Percentiles rank a stretch among this genome's conserved stretches.
Evolutionary conservation across 2,329 filamentous ascomycete genomes (phyloP).

Genomic region (Claviceps africana): DNA sequence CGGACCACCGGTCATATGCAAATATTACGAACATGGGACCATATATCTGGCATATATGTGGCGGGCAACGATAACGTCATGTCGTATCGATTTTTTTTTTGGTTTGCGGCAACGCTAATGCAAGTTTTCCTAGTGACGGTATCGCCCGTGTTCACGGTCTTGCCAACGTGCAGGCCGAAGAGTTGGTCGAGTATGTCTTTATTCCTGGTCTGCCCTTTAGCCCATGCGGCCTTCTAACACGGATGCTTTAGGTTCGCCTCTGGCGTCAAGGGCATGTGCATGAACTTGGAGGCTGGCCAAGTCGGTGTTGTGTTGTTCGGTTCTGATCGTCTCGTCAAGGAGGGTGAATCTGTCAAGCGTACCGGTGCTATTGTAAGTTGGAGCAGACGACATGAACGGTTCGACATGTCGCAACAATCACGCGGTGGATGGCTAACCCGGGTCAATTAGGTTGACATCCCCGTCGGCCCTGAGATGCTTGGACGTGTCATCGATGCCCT

Average conservation of each 20-base stretch:
- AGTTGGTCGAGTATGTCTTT: constrained; percentile 89
- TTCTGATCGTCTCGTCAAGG: constrained; percentile 99
- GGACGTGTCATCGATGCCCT: constrained; percentile 98
- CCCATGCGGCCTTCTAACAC: constrained; percentile 10
- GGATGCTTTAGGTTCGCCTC: constrained; percentile 71
- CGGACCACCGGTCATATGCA: neutral
- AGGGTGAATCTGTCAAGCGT: constrained; percentile 99
- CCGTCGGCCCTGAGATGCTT: constrained; percentile 82
- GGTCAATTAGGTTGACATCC: constrained; percentile 71
- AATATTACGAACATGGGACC: neutral
- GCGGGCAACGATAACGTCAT: neutral
- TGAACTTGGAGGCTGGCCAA: constrained; percentile 99
- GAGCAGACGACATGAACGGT: too few relatives aligned
- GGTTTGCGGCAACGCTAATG: constrained; percentile 15
- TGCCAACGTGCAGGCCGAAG: constrained; percentile 99
- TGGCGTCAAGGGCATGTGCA: constrained; percentile 99
- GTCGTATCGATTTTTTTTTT: neutral
- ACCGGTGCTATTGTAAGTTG: constrained; percentile 91
- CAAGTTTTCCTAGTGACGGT: constrained; percentile 66
- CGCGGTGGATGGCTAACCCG: constrained; percentile 13
- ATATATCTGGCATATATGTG: neutral
- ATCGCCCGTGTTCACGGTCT: constrained; percentile 99
- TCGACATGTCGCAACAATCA: neutral
- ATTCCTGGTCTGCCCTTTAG: constrained; percentile 1
- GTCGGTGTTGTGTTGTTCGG: constrained; percentile 99